Percentiles rank a stretch among this genome's conserved stretches.
phyloP scores from a whole-genome alignment of 2,329 filamentous ascomycete species.

The Plenodomus tracheiphilus region DNA sequence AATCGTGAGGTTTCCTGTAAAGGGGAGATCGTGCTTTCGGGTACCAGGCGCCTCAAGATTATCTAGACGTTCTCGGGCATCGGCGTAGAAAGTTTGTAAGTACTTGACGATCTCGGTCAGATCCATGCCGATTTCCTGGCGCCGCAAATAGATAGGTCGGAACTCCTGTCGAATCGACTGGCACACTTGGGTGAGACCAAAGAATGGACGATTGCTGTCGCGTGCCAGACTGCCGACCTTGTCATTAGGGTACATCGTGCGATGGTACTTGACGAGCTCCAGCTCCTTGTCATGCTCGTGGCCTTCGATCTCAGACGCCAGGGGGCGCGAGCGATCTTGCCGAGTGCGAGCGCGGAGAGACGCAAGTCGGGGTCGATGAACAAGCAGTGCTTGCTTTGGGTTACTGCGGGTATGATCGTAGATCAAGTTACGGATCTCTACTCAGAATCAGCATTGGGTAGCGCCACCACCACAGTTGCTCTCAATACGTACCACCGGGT shows the following conservation, averaged over 20 bases:
- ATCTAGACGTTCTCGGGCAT: conserved; percentile 2
- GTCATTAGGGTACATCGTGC: neutral
- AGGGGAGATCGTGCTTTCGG: conserved; percentile 19
- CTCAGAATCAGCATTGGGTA: conserved; percentile 1
- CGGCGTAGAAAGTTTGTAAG: conserved; percentile 24
- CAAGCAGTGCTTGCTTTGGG: conserved; percentile 25
- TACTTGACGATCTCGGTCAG: conserved; percentile 24
- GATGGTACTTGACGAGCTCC: conserved; percentile 3
- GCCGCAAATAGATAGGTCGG: conserved; percentile 23
- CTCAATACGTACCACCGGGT: conserved; percentile 19
- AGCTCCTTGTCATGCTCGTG: conserved; percentile 13
- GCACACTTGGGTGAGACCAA: conserved; percentile 31
- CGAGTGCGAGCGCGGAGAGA: conserved; percentile 29
- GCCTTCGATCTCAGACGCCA: conserved; percentile 18
- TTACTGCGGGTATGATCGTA: conserved; percentile 18
- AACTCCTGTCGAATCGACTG: conserved; percentile 31
- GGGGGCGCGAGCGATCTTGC: conserved; percentile 17
- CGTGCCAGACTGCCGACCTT: conserved; percentile 5
- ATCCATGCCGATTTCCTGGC: conserved; percentile 34
- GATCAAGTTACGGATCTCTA: conserved; percentile 36
- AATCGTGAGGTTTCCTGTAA: conserved; percentile 33
- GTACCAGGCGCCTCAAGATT: conserved; percentile 2
- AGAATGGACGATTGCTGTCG: conserved; percentile 28
- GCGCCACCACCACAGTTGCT: neutral
- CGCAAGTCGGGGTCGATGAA: conserved; percentile 28